phyloP scores from a whole-genome alignment of 192 early-diverging fungal species.

The Coemansia sp. region DNA sequence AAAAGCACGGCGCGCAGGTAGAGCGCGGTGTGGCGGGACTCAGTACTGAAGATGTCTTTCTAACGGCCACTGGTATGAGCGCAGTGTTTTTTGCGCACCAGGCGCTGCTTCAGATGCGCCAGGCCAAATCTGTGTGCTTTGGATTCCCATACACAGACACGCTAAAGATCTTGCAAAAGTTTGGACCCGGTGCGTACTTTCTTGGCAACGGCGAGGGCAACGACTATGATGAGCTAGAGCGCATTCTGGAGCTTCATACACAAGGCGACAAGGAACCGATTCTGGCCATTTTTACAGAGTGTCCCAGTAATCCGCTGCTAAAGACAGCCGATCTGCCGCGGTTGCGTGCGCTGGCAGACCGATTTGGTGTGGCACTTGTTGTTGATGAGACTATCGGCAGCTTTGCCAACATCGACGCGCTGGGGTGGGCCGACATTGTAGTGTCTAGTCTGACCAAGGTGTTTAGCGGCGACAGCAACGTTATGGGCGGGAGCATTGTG shows the following conservation, averaged over 20 bases:
- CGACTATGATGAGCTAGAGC: conserved; percentile 74
- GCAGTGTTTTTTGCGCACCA: conserved; percentile 89
- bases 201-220: conserved; percentile 77
- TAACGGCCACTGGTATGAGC: conserved; percentile 90
- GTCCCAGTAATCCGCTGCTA: conserved; percentile 91
- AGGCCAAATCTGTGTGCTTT: conserved; percentile 81
- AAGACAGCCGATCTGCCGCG: conserved; percentile 77
- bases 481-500: conserved; percentile 92
- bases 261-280: conserved; percentile 58
- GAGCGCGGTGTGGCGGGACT: conserved; percentile 58
- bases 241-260: conserved; percentile 52
- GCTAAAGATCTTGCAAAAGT: conserved; percentile 95
- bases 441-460: conserved; percentile 93
- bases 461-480: conserved; percentile 88
- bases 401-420: conserved; percentile 82
- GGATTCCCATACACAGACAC: conserved; percentile 97
- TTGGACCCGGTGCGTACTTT: conserved; percentile 86
- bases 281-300: conserved; percentile 86
- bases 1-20: conserved; percentile 43
- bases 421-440: conserved; percentile 80
- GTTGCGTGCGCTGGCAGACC: conserved; percentile 72
- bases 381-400: conserved; percentile 96
- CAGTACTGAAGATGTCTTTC: conserved; percentile 77
- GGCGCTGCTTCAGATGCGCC: conserved; percentile 54
- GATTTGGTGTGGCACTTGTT: conserved; percentile 74